A percentile compares a stretch with the other conserved stretches of the same genome.
Conservation (phyloP, 768 basidiomycete species). For the Albatrellus ellisii region DNA sequence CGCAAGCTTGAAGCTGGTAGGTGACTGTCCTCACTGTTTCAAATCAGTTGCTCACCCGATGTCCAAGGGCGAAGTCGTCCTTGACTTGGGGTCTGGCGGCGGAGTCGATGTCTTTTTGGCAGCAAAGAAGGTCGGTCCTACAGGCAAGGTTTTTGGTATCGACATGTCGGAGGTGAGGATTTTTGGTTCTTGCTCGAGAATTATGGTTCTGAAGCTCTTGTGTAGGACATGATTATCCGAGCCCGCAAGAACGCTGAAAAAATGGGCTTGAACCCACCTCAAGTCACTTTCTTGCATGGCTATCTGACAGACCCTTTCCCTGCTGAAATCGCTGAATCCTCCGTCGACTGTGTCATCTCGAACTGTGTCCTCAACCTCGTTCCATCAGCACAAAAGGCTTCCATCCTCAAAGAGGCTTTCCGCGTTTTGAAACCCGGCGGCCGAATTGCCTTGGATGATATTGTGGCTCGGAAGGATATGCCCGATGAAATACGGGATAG, state of each 20-base stretch:
- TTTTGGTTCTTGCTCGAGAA: neutral
- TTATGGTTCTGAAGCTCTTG: neutral
- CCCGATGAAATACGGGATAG: constrained; percentile 29
- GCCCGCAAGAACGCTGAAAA: neutral
- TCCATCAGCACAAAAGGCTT: constrained; percentile 26
- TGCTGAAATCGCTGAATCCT: constrained; percentile 23
- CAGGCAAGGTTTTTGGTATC: constrained; percentile 39
- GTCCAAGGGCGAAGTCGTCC: constrained; percentile 38
- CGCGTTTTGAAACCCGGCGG: constrained; percentile 45
- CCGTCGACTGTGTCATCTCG: constrained; percentile 42
- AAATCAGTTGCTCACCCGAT: neutral
- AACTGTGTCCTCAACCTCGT: constrained; percentile 46
- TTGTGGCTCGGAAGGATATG: constrained; percentile 32
- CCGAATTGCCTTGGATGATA: constrained; percentile 37
- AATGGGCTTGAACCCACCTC: neutral
- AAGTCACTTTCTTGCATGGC: constrained; percentile 19
- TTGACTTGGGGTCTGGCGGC: constrained; percentile 46
- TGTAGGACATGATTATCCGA: neutral
- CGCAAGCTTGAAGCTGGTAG: constrained; percentile 33
- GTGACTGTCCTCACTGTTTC: neutral
- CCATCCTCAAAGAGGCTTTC: constrained; percentile 31
- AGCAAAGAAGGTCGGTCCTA: constrained; percentile 33
- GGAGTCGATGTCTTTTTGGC: constrained; percentile 45
- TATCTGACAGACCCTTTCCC: constrained; percentile 32
- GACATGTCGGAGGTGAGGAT: constrained; percentile 37